Evolutionary conservation across 192 early-diverging fungal genomes (phyloP), one percentile per base, ranked within the genome.

Genomic region (Coemansia sp.): DNA sequence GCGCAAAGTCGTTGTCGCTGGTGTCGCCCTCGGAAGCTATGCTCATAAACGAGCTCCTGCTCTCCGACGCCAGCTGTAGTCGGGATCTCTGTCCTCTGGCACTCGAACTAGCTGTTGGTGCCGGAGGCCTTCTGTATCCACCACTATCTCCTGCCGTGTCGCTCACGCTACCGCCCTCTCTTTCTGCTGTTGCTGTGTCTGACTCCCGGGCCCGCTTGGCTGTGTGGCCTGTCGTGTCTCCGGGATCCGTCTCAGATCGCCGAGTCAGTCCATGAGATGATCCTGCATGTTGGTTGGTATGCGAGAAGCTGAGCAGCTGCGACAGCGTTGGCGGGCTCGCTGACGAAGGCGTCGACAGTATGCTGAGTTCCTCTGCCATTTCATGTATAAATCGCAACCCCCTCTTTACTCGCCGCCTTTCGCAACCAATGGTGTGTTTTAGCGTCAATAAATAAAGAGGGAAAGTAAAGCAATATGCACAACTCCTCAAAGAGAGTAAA

Each of bases 311-410:
- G 43, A 64, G 35, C 18, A 64, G 32, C 53, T 64, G 62, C 32
- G 62, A 56, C 18, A 56, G 54, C 6, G 54, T 56, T 0, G 62
- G 62, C 43, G 54, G 62, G 36, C 62, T 64, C 8, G 62, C 53
- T 44, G 48, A 50, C 8, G 22, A 19, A 19, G 42, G n/a, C n/a
- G n/a, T n/a, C 26, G 21, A 14, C 10, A 24, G 3, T 54, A 37
- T 35, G 10, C 38, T 57, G 56, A 8, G 15, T 39, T 39, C 38
- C 29, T 32, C 29, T 7, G 29, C 29, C 29, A 32, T 32, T n/a
- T n/a, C n/a, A n/a, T n/a, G n/a, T n/a, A n/a, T n/a, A n/a, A n/a
- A n/a, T n/a, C n/a, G n/a, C n/a, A n/a, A n/a, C n/a, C n/a, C n/a
- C n/a, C n/a, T n/a, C n/a, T n/a, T n/a, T n/a, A n/a, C n/a, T n/a